Evolutionary conservation across 257 asterid genomes (phyloP).

Genomic region (Paulownia fortunei): DNA sequence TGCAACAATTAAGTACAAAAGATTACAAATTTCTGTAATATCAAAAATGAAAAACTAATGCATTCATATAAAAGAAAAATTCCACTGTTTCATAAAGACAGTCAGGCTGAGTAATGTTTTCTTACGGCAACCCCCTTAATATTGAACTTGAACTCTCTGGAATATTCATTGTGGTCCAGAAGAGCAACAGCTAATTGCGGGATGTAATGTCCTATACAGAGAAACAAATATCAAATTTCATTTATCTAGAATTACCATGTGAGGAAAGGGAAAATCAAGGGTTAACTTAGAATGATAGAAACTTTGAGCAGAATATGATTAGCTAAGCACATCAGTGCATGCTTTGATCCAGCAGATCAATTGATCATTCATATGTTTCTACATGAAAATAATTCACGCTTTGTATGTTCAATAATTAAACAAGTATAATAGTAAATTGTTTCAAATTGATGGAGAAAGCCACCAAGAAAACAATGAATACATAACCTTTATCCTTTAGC

Average conservation of each 20-base stretch:
- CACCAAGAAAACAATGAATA: too few relatives aligned
- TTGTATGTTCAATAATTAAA: too few relatives aligned
- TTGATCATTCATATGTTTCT: too few relatives aligned
- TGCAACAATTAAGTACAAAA: not conserved
- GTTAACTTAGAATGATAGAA: not conserved
- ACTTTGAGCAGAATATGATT: too few relatives aligned
- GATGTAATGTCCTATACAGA: conserved; percentile 78
- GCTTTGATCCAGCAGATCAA: not conserved
- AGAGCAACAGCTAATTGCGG: conserved; percentile 86
- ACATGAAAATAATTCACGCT: too few relatives aligned
- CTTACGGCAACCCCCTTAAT: conserved; percentile 90
- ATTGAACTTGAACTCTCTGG: conserved; percentile 76
- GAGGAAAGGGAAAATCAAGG: not conserved
- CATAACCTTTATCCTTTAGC: too few relatives aligned
- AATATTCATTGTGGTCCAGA: conserved; percentile 71
- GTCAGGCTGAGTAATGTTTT: conserved; percentile 27
- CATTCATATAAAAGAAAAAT: not conserved
- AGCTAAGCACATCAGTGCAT: not conserved
- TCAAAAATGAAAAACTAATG: not conserved
- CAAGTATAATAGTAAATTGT: too few relatives aligned
- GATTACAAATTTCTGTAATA: not conserved
- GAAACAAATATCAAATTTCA: conserved; percentile 1
- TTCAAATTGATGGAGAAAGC: not conserved
- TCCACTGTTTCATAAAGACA: not conserved
- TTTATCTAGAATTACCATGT: not conserved